Conservation (phyloP, 768 basidiomycete genomes). For the Pleurotus cornucopiae region DNA sequence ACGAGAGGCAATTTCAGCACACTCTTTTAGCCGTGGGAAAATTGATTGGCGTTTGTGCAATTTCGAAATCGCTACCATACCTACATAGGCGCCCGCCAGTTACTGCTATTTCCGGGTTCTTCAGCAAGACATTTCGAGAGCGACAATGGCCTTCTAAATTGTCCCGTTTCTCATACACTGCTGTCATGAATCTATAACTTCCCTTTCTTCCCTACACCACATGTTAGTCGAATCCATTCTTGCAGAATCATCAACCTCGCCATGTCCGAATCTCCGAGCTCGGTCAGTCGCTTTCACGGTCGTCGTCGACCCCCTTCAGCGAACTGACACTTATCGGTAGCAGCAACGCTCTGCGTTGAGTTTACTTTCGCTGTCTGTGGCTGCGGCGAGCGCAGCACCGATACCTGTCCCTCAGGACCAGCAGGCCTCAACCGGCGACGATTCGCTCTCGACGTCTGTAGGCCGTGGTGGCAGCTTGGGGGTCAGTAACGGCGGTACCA, state of each 20-base stretch:
- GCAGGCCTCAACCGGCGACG: constrained; percentile 13
- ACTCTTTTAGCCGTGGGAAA: too few species aligned
- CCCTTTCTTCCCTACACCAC: background rate
- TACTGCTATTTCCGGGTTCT: too few species aligned
- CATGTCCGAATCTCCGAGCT: constrained; percentile 1
- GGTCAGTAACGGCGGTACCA: constrained; percentile 22
- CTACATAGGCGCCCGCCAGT: too few species aligned
- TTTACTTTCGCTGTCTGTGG: constrained; percentile 67
- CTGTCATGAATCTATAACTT: background rate
- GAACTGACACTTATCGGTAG: background rate
- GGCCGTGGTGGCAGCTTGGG: constrained; percentile 18
- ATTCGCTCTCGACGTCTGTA: constrained; percentile 7
- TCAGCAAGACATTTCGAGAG: background rate
- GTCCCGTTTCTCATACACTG: constrained; percentile 15
- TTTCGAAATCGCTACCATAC: too few species aligned
- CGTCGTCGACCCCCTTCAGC: background rate
- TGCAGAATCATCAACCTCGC: constrained; percentile 6
- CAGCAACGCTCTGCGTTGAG: constrained; percentile 28
- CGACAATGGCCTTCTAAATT: constrained; percentile 1
- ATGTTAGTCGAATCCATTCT: constrained; percentile 1
- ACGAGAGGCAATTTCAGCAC: too few species aligned
- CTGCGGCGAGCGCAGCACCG: constrained; percentile 47
- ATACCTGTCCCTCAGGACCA: constrained; percentile 28
- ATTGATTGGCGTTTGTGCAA: too few species aligned
- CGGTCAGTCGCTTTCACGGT: background rate